A percentile compares a stretch with the other conserved stretches of the same genome.
Conservation (phyloP, 2,329 filamentous ascomycete species). For the Scopulariopsis brevicaulis region DNA sequence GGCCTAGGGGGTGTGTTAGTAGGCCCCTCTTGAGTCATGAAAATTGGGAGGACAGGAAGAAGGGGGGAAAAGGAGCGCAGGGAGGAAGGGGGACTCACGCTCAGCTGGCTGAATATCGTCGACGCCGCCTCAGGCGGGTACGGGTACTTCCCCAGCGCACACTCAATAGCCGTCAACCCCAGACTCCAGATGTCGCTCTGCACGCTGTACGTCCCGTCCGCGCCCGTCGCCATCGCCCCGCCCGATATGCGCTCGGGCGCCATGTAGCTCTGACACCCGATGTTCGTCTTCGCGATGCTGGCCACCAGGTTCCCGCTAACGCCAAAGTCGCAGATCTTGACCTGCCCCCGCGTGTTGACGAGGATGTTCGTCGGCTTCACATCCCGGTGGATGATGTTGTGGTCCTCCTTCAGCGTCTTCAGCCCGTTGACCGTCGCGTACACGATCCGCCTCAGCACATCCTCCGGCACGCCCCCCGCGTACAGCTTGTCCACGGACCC, state of each 20-base stretch:
- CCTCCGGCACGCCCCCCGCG: conserved; percentile 78
- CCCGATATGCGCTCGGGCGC: conserved; percentile 90
- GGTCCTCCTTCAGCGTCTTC: conserved; percentile 89
- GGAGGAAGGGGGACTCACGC: conserved; percentile 49
- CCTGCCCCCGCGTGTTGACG: conserved; percentile 75
- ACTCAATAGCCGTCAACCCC: conserved; percentile 90
- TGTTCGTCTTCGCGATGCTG: conserved; percentile 97
- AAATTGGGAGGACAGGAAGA: background rate
- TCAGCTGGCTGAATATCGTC: conserved; percentile 95
- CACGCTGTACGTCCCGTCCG: conserved; percentile 83
- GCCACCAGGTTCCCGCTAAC: conserved; percentile 94
- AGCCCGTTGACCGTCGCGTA: conserved; percentile 82
- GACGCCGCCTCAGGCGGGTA: conserved; percentile 96
- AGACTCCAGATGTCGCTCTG: conserved; percentile 98
- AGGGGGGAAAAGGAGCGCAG: background rate
- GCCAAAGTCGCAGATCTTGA: conserved; percentile 98
- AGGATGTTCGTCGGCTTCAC: conserved; percentile 99
- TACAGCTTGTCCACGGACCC: conserved; percentile 97
- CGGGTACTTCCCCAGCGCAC: conserved; percentile 85
- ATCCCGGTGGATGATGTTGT: conserved; percentile 98
- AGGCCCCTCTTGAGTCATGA: background rate
- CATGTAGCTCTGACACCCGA: conserved; percentile 99
- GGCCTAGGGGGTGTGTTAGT: conserved; percentile 43
- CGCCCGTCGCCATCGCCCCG: conserved; percentile 54
- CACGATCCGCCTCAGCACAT: conserved; percentile 80